Evolutionary conservation across 495 filamentous ascomycete genomes (phyloP).

Genomic region (Lindgomyces ingoldianus): DNA sequence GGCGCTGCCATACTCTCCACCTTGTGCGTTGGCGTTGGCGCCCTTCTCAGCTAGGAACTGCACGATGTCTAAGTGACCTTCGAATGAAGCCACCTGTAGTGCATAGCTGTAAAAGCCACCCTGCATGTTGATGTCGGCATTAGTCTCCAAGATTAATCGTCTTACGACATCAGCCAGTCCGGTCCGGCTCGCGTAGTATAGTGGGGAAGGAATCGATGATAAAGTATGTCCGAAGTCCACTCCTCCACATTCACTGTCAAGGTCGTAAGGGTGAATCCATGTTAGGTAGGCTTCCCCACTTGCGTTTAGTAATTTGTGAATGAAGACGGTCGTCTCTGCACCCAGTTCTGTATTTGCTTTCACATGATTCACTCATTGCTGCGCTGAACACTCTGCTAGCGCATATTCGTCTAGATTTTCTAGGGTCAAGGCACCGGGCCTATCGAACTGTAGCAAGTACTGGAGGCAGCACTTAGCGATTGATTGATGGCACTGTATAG

Average conservation of each 20-base stretch:
- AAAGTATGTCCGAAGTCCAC: conserved; percentile 7
- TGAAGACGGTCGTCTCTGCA: too few species aligned
- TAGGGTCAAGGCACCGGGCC: conserved; percentile 18
- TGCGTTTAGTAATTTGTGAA: conserved; percentile 16
- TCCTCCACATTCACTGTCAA: conserved; percentile 20
- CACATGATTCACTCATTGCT: conserved; percentile 12
- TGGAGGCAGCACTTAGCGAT: conserved; percentile 42
- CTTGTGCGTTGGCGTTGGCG: background rate
- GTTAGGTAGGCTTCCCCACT: conserved; percentile 4
- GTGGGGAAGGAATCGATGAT: conserved; percentile 10
- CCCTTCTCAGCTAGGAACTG: background rate
- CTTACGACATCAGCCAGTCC: conserved; percentile 20
- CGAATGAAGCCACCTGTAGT: conserved; percentile 23
- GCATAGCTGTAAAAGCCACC: conserved; percentile 20
- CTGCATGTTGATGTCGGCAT: conserved; percentile 21
- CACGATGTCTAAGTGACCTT: background rate
- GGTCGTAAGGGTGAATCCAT: conserved; percentile 31
- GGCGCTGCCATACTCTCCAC: background rate
- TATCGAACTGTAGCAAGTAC: conserved; percentile 42
- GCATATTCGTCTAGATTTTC: conserved; percentile 28
- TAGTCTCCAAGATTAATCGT: conserved; percentile 14
- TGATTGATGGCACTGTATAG: conserved; percentile 33
- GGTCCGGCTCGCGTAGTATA: conserved; percentile 36
- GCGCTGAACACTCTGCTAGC: conserved; percentile 37
- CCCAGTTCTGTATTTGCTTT: background rate